These are phyloP conservation scores for Earliella scabrosa DNA, from an alignment of 1,284 basidiomycete genomes.

Conservation along the genomic window DNA sequence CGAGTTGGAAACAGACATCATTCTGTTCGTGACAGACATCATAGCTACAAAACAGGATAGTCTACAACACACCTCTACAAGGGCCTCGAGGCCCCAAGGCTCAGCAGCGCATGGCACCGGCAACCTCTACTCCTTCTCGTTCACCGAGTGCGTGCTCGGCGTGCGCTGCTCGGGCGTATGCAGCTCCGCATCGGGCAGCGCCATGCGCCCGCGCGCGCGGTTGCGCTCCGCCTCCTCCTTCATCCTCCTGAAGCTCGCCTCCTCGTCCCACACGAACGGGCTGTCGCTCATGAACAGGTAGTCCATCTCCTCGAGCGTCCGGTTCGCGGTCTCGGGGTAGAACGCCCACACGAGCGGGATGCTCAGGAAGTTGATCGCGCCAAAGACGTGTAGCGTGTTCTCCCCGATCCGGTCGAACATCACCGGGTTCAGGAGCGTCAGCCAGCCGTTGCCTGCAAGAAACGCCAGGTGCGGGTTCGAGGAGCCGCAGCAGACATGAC, in stretches of 20 bases:
- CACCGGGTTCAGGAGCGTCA: slow-evolving; percentile 40
- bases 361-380: slow-evolving; percentile 49
- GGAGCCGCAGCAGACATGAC: too few species aligned
- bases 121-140: neutral
- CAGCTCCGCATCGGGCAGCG: slow-evolving; percentile 5
- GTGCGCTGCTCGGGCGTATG: neutral
- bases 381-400: slow-evolving; percentile 51
- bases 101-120: neutral
- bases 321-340: slow-evolving; percentile 56
- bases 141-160: neutral
- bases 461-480: too few species aligned
- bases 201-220: slow-evolving; percentile 13
- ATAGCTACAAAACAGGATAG: neutral
- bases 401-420: slow-evolving; percentile 41
- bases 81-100: neutral
- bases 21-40: too few species aligned
- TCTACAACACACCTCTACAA: neutral
- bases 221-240: slow-evolving; percentile 31
- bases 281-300: slow-evolving; percentile 50
- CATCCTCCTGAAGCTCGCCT: slow-evolving; percentile 37
- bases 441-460: slow-evolving; percentile 34
- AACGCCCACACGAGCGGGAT: slow-evolving; percentile 55
- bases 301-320: slow-evolving; percentile 57
- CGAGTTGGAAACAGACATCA: too few species aligned
- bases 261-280: slow-evolving; percentile 51